Base-by-base conservation (phyloP, 257 asterid species). In the Echites panduratus region DNA sequence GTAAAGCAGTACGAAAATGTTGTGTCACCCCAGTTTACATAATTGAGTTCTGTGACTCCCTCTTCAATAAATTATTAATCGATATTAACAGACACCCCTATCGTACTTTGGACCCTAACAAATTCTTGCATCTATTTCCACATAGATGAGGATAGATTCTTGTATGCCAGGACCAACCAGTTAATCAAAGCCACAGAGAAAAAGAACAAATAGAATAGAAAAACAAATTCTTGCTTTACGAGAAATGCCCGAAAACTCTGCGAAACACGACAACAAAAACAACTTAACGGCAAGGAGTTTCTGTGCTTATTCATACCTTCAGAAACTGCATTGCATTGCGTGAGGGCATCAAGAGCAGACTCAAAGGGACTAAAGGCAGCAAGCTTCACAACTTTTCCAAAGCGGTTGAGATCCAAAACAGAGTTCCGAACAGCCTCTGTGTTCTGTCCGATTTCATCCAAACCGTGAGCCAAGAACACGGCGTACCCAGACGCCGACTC, bases 271-370 rank as follows among this genome's bases (percentile, higher is more conserved):
- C 59, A 53, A n/a, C 17, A 49, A 45, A 45, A 5, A n/a, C 11
- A 45, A 45, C 13, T 2, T 2, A 47, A 47, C 10, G 16, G 3
- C 17, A 10, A 47, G 16, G 11, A 47, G 38, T 32, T 32, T 32
- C 38, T 32, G 38, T 32, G 38, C 38, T 32, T 3, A 4, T 11
- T 0, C 3, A 35, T 73, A 91, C 97, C 98, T 94, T 94, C 98
- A 26, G 97, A 91, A 65, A 94, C 79, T 45, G 97, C 87, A 76
- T 88, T 94, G 86, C 95, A 87, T 73, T 94, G 98, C 72, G 85
- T 89, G 74, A 94, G 95, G 35, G 98, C 98, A 59, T 94, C 98
- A 5, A 87, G 95, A 9, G 98, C 98, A 4, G 98, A 94, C 57
- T 84, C 91, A 58, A 56, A 94, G 17, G 97, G 97, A 72, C 80